These are phyloP conservation scores for Linnemannia hyalina DNA, from an alignment of 192 early-diverging fungal species.

Conservation along the genomic window DNA sequence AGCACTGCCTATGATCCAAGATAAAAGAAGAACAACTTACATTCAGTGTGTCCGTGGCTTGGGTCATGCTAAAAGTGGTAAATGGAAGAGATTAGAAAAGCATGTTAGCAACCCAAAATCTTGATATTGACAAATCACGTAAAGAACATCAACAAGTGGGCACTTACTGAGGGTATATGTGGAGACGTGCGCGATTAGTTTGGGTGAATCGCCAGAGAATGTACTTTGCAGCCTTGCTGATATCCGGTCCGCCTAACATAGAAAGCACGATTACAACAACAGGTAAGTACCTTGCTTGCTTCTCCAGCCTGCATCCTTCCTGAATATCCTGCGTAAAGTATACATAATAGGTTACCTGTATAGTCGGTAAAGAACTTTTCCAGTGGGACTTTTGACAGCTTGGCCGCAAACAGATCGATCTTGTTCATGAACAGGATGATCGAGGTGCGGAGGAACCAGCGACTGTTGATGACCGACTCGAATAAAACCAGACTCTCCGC, in stretches of 20 bases:
- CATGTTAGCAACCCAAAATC: not conserved
- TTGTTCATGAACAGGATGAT: constrained; percentile 97
- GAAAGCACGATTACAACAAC: not conserved
- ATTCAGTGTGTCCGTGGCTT: constrained; percentile 92
- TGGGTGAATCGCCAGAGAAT: constrained; percentile 92
- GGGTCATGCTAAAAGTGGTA: constrained; percentile 73
- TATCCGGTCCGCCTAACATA: constrained; percentile 61
- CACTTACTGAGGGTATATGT: constrained; percentile 84
- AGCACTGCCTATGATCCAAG: too few species aligned
- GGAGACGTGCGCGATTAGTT: constrained; percentile 76
- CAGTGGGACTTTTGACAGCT: constrained; percentile 82
- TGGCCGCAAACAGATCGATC: constrained; percentile 88
- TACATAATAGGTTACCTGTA: constrained; percentile 47
- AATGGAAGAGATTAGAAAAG: not conserved
- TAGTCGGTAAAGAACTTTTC: constrained; percentile 92
- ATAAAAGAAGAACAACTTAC: constrained; percentile 33
- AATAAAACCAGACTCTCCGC: constrained; percentile 91
- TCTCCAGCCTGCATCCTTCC: not conserved
- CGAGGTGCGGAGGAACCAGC: constrained; percentile 92
- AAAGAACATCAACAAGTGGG: not conserved
- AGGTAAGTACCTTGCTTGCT: not conserved
- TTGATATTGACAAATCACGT: not conserved
- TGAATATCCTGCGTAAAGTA: not conserved
- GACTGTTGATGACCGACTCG: constrained; percentile 92
- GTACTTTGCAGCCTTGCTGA: constrained; percentile 88